Percentiles rank a stretch among this genome's conserved stretches.
phyloP scores from a whole-genome alignment of 2,329 filamentous ascomycete genomes.

The Neophaeococcomyces mojaviensis region DNA sequence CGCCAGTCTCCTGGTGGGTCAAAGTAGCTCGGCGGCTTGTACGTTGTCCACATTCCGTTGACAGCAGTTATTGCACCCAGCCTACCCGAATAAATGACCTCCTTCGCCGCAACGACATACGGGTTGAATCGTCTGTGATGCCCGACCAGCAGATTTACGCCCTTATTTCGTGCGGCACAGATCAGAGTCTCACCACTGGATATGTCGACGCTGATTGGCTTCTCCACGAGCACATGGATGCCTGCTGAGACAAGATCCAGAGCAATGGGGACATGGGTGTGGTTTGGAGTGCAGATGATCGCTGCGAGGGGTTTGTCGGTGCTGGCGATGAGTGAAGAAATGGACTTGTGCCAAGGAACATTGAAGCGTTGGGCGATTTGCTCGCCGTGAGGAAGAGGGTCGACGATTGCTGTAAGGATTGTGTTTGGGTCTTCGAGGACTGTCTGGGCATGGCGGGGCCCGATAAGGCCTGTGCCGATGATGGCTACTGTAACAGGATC shows the following conservation, averaged over 20 bases:
- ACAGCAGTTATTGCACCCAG: conserved; percentile 13
- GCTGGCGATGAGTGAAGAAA: conserved; percentile 1
- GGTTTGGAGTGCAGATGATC: conserved; percentile 15
- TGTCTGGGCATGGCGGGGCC: conserved; percentile 7
- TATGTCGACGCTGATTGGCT: conserved; percentile 11
- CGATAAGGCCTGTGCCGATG: conserved; percentile 9
- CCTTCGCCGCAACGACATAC: conserved; percentile 12
- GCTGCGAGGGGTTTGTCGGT: conserved; percentile 6
- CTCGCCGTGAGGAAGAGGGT: background rate
- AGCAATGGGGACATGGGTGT: conserved; percentile 12
- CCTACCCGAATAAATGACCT: conserved; percentile 3
- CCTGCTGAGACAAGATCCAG: conserved; percentile 8
- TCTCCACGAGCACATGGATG: conserved; percentile 16
- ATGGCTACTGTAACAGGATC: too few species aligned
- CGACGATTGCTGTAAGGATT: conserved; percentile 5
- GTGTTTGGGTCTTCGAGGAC: background rate
- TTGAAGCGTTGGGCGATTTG: background rate
- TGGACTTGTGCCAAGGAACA: background rate
- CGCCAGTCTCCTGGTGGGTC: conserved; percentile 4
- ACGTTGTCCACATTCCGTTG: conserved; percentile 15
- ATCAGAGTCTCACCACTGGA: conserved; percentile 3
- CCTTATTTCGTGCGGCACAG: background rate
- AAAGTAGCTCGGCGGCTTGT: conserved; percentile 14
- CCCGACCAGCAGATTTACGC: conserved; percentile 12
- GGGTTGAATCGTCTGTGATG: conserved; percentile 16